These are phyloP conservation scores for Peronosclerospora sorghi DNA, from an alignment of 352 stramenopile genomes.

Conservation along the genomic window DNA sequence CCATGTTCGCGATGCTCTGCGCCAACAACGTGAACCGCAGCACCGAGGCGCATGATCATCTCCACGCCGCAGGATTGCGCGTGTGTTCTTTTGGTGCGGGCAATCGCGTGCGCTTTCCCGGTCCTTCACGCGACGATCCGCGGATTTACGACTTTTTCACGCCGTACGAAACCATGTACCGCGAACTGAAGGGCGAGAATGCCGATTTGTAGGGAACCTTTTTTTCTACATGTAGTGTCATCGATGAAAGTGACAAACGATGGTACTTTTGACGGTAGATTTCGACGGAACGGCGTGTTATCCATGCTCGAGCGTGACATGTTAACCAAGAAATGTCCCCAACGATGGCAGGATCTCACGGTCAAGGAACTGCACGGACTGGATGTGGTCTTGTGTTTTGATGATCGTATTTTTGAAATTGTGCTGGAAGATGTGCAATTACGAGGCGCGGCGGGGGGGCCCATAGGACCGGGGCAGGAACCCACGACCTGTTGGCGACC, in stretches of 20 bases:
- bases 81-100: conserved; percentile 80
- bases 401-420: conserved; percentile 85
- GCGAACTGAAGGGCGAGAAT: conserved; percentile 72
- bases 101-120: conserved; percentile 81
- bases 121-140: conserved; percentile 57
- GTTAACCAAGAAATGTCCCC: conserved; percentile 71
- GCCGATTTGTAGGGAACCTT: conserved; percentile 58
- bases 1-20: conserved; percentile 79
- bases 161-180: conserved; percentile 80
- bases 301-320: conserved; percentile 85
- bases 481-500: conserved; percentile 39
- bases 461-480: conserved; percentile 17
- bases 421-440: conserved; percentile 74
- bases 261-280: conserved; percentile 28
- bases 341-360: conserved; percentile 78
- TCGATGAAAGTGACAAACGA: too few species aligned
- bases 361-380: conserved; percentile 59
- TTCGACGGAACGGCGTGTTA: conserved; percentile 72
- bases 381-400: conserved; percentile 85
- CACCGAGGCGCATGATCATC: conserved; percentile 81
- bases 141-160: conserved; percentile 84
- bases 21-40: conserved; percentile 87
- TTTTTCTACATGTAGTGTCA: background rate
- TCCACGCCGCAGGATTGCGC: conserved; percentile 61
- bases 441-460: conserved; percentile 22